phyloP scores from a whole-genome alignment of 1,139 yeast genomes.

The Diutina scorzettiae region DNA sequence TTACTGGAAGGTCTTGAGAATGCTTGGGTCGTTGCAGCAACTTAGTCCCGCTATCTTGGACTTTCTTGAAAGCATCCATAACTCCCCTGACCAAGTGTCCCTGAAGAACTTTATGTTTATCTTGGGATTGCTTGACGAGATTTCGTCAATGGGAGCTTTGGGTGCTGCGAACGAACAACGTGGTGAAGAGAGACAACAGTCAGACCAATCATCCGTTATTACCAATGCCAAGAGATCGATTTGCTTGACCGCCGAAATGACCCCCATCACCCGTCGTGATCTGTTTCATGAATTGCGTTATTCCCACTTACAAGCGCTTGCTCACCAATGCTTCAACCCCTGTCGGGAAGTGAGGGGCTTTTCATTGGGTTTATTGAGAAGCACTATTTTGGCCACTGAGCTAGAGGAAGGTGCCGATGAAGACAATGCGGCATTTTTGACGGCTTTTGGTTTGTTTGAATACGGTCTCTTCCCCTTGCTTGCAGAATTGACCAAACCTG shows the following conservation, averaged over 20 bases:
- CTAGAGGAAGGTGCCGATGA: slow-evolving; percentile 13
- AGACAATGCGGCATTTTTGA: slow-evolving; percentile 19
- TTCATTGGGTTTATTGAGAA: slow-evolving; percentile 48
- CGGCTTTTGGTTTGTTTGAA: slow-evolving; percentile 50
- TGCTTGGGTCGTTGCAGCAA: slow-evolving; percentile 42
- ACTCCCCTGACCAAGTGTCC: slow-evolving; percentile 25
- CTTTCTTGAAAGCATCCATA: slow-evolving; percentile 35
- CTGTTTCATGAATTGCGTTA: slow-evolving; percentile 19
- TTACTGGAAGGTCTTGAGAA: slow-evolving; percentile 55
- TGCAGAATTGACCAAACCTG: slow-evolving; percentile 52
- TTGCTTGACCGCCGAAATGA: slow-evolving; percentile 40
- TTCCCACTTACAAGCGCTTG: slow-evolving; percentile 64
- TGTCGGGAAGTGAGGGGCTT: slow-evolving; percentile 62
- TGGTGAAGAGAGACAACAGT: slow-evolving; percentile 19
- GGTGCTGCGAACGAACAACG: slow-evolving; percentile 72
- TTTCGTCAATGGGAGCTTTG: slow-evolving; percentile 72
- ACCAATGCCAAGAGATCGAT: slow-evolving; percentile 52
- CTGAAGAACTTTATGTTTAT: slow-evolving; percentile 47
- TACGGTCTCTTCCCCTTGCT: slow-evolving; percentile 67
- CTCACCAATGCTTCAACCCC: slow-evolving; percentile 83
- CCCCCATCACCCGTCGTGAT: slow-evolving; percentile 19
- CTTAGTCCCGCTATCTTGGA: slow-evolving; percentile 38
- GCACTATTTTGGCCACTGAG: slow-evolving; percentile 23
- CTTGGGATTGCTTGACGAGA: slow-evolving; percentile 64
- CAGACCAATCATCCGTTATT: slow-evolving; percentile 36